Evolutionary conservation across 345 rosid genomes (phyloP), one percentile per base, ranked within the genome.

Genomic region (Citrus trifoliata): DNA sequence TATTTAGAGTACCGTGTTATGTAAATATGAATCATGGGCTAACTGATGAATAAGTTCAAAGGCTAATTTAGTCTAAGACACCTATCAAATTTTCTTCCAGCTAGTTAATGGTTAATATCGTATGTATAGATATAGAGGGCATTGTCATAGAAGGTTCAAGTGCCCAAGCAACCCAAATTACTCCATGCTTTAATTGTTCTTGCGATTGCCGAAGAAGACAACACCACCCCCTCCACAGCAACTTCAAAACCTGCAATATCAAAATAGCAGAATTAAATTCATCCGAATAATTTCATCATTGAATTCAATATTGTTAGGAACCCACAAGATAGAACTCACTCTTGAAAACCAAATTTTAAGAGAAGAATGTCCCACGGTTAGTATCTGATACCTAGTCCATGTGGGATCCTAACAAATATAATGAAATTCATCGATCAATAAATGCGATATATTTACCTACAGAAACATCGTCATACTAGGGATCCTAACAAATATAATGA

Each of bases 331-430:
- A 3, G 18, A 46, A 46, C 18, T 46, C 51, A 12, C 5, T 2
- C 42, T 2, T 8, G 2, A 38, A 38, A 38, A 1, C 42, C 42
- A 0, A 37, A 37, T 7, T 37, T 37, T 37, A 37, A 7, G 40
- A 7, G 8, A 37, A 37, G 9, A 0, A 0, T 40, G 48, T 12
- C 16, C 10, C 3, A 7, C 0, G 16, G 0, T 42, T 42, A 10
- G 0, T 42, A 10, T 42, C 4, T 42, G 0, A 10, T 42, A 10
- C 48, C 13, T 42, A 12, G 0, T 46, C 16, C 1, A 46, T 0
- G 51, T 46, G 51, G 4, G 48, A 40, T 42, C 48, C 16, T 10
- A 42, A 42, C 48, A 40, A 40, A 40, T 9, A 40, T 40, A 10
- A 40, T 40, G 13, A 40, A 40, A 40, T 40, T 40, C 46, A 10